A percentile compares a stretch with the other conserved stretches of the same genome.
These are phyloP conservation scores for Fusarium compactum DNA, from an alignment of 2,329 filamentous ascomycete genomes.

Conservation along the genomic window DNA sequence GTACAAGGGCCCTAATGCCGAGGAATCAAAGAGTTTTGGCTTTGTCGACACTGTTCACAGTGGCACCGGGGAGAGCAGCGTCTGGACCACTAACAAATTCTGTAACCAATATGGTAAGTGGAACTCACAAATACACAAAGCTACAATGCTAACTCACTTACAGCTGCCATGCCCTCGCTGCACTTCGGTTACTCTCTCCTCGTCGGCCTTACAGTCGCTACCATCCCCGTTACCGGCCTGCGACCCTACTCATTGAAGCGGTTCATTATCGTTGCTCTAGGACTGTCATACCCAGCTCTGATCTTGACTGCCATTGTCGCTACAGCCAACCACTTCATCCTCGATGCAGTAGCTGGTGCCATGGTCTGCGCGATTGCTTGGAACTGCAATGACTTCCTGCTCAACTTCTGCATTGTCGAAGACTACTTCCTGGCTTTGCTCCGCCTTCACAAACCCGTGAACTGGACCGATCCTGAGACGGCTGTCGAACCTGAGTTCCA, in stretches of 20 bases:
- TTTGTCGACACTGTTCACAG: slow-evolving; percentile 72
- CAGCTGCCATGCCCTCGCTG: slow-evolving; percentile 79
- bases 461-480: slow-evolving; percentile 54
- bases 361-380: slow-evolving; percentile 74
- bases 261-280: slow-evolving; percentile 57
- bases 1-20: slow-evolving; percentile 66
- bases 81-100: slow-evolving; percentile 71
- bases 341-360: slow-evolving; percentile 77
- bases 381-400: slow-evolving; percentile 64
- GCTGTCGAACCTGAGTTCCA: slow-evolving; percentile 53
- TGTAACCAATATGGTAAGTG: slow-evolving; percentile 79
- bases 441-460: slow-evolving; percentile 73
- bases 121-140: slow-evolving; percentile 47
- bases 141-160: slow-evolving; percentile 17
- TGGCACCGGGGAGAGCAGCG: slow-evolving; percentile 64
- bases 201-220: slow-evolving; percentile 76
- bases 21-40: slow-evolving; percentile 69
- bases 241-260: slow-evolving; percentile 66
- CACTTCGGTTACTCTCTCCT: slow-evolving; percentile 82
- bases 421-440: slow-evolving; percentile 75
- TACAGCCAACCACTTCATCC: slow-evolving; percentile 79
- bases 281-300: slow-evolving; percentile 72
- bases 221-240: slow-evolving; percentile 70
- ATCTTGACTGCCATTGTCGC: slow-evolving; percentile 77
- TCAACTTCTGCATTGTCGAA: slow-evolving; percentile 74